Evolutionary conservation across 768 basidiomycete genomes (phyloP).

Genomic region (Pleurotus citrinopileatus): DNA sequence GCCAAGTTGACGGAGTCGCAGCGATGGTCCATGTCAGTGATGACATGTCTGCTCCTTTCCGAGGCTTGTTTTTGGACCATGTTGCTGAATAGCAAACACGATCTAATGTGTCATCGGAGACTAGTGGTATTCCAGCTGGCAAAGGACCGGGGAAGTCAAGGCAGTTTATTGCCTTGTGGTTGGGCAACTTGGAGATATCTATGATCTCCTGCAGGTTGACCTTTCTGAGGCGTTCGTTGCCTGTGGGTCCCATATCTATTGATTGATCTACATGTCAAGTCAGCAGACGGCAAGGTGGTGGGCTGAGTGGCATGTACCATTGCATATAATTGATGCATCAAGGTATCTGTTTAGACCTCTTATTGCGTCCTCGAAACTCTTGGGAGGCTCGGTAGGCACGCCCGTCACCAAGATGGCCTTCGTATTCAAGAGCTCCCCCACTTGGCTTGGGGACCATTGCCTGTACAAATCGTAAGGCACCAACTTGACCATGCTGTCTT

Average conservation of each 20-base stretch:
- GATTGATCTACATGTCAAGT: slow-evolving; percentile 2
- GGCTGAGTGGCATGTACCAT: not conserved
- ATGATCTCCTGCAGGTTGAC: not conserved
- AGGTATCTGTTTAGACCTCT: not conserved
- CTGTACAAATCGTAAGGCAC: too few species aligned
- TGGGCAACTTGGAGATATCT: not conserved
- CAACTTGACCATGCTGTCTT: too few species aligned
- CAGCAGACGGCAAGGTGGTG: not conserved
- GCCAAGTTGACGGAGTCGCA: not conserved
- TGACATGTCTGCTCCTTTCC: not conserved
- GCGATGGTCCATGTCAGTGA: not conserved
- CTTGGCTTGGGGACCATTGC: too few species aligned
- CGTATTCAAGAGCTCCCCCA: too few species aligned
- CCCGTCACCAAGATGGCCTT: slow-evolving; percentile 4
- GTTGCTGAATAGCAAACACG: not conserved
- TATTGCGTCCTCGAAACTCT: not conserved
- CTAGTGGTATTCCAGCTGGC: not conserved
- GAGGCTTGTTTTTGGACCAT: not conserved
- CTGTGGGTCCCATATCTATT: not conserved
- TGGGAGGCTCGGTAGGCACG: not conserved
- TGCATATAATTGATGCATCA: not conserved
- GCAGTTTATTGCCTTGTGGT: not conserved
- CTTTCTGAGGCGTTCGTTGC: not conserved
- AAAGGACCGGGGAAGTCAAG: not conserved
- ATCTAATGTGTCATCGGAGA: not conserved